Evolutionary conservation across 2,329 filamentous ascomycete genomes (phyloP), one percentile per base, ranked within the genome.

Genomic region (Ceratocystiopsis minuta): DNA sequence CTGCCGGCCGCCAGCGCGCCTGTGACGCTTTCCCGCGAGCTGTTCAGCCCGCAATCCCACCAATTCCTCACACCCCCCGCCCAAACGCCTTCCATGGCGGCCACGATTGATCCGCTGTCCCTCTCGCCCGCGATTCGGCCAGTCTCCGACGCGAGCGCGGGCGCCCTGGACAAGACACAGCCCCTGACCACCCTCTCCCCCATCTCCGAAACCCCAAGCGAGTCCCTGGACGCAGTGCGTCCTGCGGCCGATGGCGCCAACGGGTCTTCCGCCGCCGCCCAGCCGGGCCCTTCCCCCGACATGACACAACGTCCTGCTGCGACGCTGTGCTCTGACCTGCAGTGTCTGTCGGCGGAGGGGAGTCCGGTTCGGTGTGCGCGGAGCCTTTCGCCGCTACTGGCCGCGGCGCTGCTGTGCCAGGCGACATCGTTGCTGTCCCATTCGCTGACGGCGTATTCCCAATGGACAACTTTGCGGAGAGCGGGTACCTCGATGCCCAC

Each of bases 251-350:
- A 51, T 32, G 48, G 49, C 39, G 40, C 49, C 14, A 40, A 49
- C 39, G 48, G 49, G 46, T 46, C 47, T 44, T 48, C 50, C 42
- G 47, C 52, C 37, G 36, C 56, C 47, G 40, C 53, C 39, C 36
- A 51, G 45, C 52, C 49, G 50, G 52, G 55, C 52, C 55, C 62
- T 66, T 72, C 79, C 65, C 72, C 82, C 76, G 84, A 92, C 73
- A 67, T 75, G 90, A 90, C 87, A 95, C 90, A 95, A 95, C 87
- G 92, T 94, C 87, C 90, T 96, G 90, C 90, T 72, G 90, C 74
- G 87, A 80, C 95, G 88, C 95, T 96, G 90, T 96, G 80, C 61
- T 47, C 46, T 43, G 90, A 94, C 90, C 90, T 93, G 90, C 90
- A 81, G 90, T 98, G 90, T 96, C 90, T 76, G 79, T 88, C 82